Conservation (phyloP, 75 land plant species). For the Picea sitchensis region DNA sequence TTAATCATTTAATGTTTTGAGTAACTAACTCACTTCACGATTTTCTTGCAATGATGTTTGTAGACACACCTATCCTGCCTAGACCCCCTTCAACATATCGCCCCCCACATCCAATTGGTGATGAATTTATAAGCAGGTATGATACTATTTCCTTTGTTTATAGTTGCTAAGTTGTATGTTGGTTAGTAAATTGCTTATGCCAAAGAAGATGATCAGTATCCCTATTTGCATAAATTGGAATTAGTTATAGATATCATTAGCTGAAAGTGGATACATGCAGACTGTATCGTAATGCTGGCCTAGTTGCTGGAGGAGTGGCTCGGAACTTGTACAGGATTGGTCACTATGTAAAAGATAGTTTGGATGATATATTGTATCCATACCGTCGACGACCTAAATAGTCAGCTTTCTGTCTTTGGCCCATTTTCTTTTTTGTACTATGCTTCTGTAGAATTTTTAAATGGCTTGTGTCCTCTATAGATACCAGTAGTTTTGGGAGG, state of each 20-base stretch:
- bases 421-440: neutral
- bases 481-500: neutral
- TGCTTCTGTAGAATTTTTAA: neutral
- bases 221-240: neutral
- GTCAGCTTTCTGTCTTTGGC: neutral
- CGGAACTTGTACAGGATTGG: constrained; percentile 62
- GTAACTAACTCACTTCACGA: neutral
- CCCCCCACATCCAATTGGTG: constrained; percentile 31
- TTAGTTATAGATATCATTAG: neutral
- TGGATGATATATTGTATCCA: constrained; percentile 77
- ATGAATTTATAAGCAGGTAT: constrained; percentile 48
- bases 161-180: neutral
- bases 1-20: neutral
- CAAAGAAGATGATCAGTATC: neutral
- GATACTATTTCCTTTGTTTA: neutral
- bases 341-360: constrained; percentile 54
- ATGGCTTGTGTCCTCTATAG: neutral
- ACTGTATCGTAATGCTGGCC: constrained; percentile 69
- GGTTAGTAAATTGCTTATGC: neutral
- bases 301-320: constrained; percentile 81
- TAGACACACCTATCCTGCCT: constrained; percentile 29
- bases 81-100: constrained; percentile 18
- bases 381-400: constrained; percentile 83
- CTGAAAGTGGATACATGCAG: constrained; percentile 27
- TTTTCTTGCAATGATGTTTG: neutral